Evolutionary conservation across 257 asterid genomes (phyloP).

Genomic region (Solanum sejunctum): DNA sequence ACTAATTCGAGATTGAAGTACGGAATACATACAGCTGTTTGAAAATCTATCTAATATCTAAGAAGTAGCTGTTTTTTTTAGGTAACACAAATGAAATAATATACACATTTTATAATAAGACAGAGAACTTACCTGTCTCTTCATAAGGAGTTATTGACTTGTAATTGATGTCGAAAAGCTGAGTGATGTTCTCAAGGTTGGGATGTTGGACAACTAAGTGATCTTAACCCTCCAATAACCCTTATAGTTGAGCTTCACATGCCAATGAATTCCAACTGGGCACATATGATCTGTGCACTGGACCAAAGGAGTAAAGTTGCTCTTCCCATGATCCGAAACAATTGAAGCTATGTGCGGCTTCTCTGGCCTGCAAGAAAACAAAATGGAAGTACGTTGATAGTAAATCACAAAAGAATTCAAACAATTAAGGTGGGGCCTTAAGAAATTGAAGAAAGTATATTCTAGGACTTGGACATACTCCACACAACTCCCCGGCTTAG

Average conservation of each 20-base stretch:
- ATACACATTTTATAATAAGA: not conserved
- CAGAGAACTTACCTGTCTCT: conserved; percentile 46
- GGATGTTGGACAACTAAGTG: conserved; percentile 65
- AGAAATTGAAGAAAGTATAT: not conserved
- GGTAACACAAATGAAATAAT: not conserved
- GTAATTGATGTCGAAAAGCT: conserved; percentile 72
- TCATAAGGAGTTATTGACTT: conserved; percentile 53
- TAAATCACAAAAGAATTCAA: not conserved
- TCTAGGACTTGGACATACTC: conserved; percentile 31
- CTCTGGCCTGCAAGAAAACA: conserved; percentile 32
- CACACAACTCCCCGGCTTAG: conserved; percentile 64
- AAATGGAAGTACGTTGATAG: not conserved
- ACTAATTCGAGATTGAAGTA: not conserved
- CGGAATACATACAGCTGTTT: not conserved
- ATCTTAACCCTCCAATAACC: conserved; percentile 81
- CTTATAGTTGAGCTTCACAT: conserved; percentile 66
- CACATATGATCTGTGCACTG: conserved; percentile 85
- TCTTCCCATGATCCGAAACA: conserved; percentile 39
- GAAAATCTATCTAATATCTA: not conserved
- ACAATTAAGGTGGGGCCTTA: not conserved
- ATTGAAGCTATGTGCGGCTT: conserved; percentile 59
- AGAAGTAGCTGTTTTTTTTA: not conserved
- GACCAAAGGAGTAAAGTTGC: conserved; percentile 51
- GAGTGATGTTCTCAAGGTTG: conserved; percentile 70
- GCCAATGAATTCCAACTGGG: conserved; percentile 84